Evolutionary conservation across 176 grass and related monocot species (phyloP), one percentile per base, ranked within the genome.

Genomic region (Rhipidocladum racemiflorum): DNA sequence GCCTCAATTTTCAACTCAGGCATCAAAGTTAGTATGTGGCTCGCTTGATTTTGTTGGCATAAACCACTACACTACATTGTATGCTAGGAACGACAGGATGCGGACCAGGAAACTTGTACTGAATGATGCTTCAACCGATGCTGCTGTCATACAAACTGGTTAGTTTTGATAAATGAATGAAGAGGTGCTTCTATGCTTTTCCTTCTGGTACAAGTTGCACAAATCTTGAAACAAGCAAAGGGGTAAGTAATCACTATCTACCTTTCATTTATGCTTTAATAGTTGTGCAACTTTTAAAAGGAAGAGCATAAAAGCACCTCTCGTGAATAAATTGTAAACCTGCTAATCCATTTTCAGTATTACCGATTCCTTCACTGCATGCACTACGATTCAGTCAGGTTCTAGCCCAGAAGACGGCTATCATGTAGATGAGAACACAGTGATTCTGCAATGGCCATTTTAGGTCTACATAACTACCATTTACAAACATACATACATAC

Each of bases 61-160:
- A 90, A 98, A 98, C 85, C 96, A 98, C 83, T 95, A 98, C 74
- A 98, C 96, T 20, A 86, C 92, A 72, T 65, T 95, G 71, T 98
- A 98, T 93, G 96, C 65, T 78, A 89, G 87, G 70, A 98, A 98
- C 18, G 96, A 98, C 68, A 77, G 92, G 77, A 90, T 55, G 69
- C 53, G 77, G 70, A 83, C 91, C 42, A 91, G 90, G 69, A 98
- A 93, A 81, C 72, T 98, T 74, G 68, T 95, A 34, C 64, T 98
- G 79, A 65, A 91, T 78, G 96, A 98, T 90, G 92, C 91, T 74
- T 91, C 89, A 62, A 88, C 90, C 0, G 92, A 98, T 82, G 48
- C 89, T 23, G 76, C 59, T n/a, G 74, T 88, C 64, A 95, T 95
- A 50, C 28, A 68, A 72, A 95, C 96, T 35, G 86, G 92, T 98